A percentile compares a stretch with the other conserved stretches of the same genome.
These are phyloP conservation scores for Dactylellina haptotyla DNA, from an alignment of 2,329 filamentous ascomycete species.

Conservation along the genomic window DNA sequence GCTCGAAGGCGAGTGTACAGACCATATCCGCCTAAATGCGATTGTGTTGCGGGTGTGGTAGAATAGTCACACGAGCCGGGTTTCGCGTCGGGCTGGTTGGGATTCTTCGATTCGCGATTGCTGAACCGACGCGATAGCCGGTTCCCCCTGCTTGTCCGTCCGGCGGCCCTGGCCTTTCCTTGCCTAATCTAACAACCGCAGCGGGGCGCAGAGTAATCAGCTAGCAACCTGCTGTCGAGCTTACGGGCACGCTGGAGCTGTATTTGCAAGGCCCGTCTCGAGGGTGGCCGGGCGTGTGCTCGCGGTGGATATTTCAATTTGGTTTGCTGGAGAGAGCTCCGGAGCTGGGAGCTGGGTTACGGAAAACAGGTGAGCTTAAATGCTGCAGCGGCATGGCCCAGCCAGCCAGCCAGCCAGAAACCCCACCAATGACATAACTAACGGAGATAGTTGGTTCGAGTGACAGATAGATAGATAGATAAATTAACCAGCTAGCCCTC, in stretches of 20 bases:
- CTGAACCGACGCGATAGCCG: not conserved
- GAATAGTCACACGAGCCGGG: not conserved
- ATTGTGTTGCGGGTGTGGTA: not conserved
- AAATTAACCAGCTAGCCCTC: no score
- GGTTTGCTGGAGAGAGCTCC: not conserved
- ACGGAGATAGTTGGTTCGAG: no score
- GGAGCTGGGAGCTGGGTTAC: not conserved
- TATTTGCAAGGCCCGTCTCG: not conserved
- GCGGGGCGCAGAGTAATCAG: no score
- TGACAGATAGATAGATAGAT: no score
- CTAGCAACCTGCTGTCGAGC: no score
- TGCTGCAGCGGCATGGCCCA: not conserved
- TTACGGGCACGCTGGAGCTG: not conserved
- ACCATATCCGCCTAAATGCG: not conserved
- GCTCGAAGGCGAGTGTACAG: constrained; percentile 41
- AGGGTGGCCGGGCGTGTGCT: not conserved
- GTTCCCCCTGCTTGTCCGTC: not conserved
- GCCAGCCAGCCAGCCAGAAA: not conserved
- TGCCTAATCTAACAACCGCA: no score
- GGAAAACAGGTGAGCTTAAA: constrained; percentile 23
- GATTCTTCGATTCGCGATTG: no score
- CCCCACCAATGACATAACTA: constrained; percentile 20
- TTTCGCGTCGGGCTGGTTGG: not conserved
- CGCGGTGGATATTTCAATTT: not conserved
- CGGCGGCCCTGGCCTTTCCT: no score